Evolutionary conservation across 306 rosid species (phyloP), one percentile per base, ranked within the genome.

Genomic region (Vicia villosa): DNA sequence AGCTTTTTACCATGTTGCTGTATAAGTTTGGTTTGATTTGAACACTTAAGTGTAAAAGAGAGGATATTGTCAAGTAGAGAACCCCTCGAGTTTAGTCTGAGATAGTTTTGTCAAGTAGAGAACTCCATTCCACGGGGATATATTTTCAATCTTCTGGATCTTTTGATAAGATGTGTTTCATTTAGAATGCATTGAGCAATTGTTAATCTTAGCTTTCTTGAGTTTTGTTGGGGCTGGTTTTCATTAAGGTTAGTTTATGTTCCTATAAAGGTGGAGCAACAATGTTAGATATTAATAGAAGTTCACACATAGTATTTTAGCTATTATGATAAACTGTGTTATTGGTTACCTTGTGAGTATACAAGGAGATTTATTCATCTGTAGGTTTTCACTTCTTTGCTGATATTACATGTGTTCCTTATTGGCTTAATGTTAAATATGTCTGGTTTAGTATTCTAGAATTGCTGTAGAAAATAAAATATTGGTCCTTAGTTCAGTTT

Each of bases 31-130:
- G 34, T 15, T 61, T 54, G 26, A 67, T 36, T 57, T 20, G 37
- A 76, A 26, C 68, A 67, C 50, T 43, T 17, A 49, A 37, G 17
- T 54, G 38, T 26, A 47, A 41, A 61, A 38, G 32, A 32, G 52
- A 17, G 64, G 58, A 76, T 60, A 37, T 26, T 69, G 32, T 69
- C 57, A 36, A 74, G 61, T 0, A 10, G 47, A 37, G 10, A 61
- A 34, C 22, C 16, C 57, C 30, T 56, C 24, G 15, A 8, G 64
- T 70, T 59, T 14, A 38, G 71, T 21, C 16, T 24, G 63, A 20
- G 10, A 3, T 10, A 8, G 4, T 34, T 6, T 13, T n/a, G n/a
- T n/a, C n/a, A n/a, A n/a, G n/a, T n/a, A n/a, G n/a, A n/a, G n/a
- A n/a, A n/a, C n/a, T n/a, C n/a, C n/a, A 41, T 52, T 47, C 34